phyloP scores from a whole-genome alignment of 176 grass and related monocot genomes.

The Bolboschoenus planiculmis region DNA sequence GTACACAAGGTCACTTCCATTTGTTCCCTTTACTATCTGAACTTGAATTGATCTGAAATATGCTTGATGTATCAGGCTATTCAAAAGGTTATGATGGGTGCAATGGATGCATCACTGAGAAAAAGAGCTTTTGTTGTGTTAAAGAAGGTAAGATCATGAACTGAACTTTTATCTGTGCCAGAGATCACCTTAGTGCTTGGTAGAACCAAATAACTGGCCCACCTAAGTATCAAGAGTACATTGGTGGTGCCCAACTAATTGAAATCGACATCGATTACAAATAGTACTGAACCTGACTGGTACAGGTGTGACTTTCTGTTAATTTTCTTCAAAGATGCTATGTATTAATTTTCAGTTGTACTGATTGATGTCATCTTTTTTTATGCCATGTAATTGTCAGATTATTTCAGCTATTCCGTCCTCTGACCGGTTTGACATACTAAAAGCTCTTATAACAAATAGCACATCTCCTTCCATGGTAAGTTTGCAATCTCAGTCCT shows the following conservation, averaged over 20 bases:
- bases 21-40: not conserved
- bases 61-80: constrained; percentile 46
- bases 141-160: constrained; percentile 41
- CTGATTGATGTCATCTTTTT: not conserved
- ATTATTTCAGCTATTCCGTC: constrained; percentile 64
- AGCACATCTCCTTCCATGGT: constrained; percentile 66
- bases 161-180: not conserved
- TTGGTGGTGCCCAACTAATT: not conserved
- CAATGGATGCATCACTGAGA: constrained; percentile 44
- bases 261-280: not conserved
- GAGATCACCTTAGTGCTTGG: not conserved
- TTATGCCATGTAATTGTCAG: constrained; percentile 33
- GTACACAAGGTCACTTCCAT: not conserved
- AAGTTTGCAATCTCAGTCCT: constrained; percentile 11
- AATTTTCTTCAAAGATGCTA: not conserved
- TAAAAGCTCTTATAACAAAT: constrained; percentile 55
- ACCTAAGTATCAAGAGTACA: not conserved
- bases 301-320: not conserved
- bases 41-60: constrained; percentile 20
- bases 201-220: not conserved
- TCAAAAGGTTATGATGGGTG: constrained; percentile 68
- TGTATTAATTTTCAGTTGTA: not conserved
- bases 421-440: constrained; percentile 61
- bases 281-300: not conserved
- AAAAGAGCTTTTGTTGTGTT: constrained; percentile 72